Percentiles rank a stretch among this genome's conserved stretches.
These are phyloP conservation scores for Plantago rigida DNA, from an alignment of 305 asterid genomes.

Conservation along the genomic window DNA sequence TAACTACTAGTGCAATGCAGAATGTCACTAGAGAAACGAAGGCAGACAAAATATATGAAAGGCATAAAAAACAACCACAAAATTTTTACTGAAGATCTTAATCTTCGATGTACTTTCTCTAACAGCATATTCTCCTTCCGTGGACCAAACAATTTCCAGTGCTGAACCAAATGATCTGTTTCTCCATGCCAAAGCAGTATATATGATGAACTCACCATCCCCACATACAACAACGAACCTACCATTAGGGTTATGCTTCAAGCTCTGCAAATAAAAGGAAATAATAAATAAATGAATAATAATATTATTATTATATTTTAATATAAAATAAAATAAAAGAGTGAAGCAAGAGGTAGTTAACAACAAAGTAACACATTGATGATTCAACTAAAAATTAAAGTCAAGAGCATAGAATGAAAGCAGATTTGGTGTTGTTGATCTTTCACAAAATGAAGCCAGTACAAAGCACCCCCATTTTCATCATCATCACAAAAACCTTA, in stretches of 20 bases:
- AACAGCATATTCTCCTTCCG: constrained; percentile 93
- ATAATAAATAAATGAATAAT: constrained; percentile 12
- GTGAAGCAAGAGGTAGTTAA: too few relatives aligned
- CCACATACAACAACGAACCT: constrained; percentile 96
- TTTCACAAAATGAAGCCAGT: constrained; percentile 21
- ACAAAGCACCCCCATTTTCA: constrained; percentile 3
- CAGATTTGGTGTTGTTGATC: constrained; percentile 16
- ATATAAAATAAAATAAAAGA: too few relatives aligned
- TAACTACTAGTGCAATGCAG: background rate
- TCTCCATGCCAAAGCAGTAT: constrained; percentile 98
- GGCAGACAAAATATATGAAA: constrained; percentile 7
- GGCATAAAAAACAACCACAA: constrained; percentile 45
- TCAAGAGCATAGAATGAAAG: constrained; percentile 8
- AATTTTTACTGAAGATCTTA: constrained; percentile 71
- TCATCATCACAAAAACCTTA: constrained; percentile 8
- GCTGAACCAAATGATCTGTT: constrained; percentile 92
- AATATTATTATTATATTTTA: too few relatives aligned
- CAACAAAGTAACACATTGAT: too few relatives aligned
- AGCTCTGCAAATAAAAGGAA: constrained; percentile 46
- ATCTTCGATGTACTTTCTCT: constrained; percentile 86
- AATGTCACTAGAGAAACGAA: background rate
- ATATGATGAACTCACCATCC: constrained; percentile 83
- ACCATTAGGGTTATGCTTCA: constrained; percentile 97
- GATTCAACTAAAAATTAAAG: background rate
- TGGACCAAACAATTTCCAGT: constrained; percentile 91